Conservation (phyloP, 768 basidiomycete species). For the Rubroboletus pulcherrimus region DNA sequence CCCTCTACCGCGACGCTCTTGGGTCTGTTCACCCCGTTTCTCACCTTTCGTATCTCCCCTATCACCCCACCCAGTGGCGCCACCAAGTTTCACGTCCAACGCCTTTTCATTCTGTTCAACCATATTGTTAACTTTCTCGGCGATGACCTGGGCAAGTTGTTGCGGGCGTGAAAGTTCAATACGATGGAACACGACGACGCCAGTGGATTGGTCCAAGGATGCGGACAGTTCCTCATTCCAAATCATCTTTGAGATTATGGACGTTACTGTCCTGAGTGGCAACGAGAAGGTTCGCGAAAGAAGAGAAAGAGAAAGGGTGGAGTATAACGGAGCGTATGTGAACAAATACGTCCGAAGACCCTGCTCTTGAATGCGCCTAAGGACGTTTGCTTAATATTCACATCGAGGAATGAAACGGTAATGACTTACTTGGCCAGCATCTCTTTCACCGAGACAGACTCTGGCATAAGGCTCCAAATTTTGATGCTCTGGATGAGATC, state of each 20-base stretch:
- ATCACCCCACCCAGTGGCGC: conserved; percentile 48
- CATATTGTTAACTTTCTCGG: conserved; percentile 82
- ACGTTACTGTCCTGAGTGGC: conserved; percentile 71
- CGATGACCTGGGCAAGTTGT: conserved; percentile 82
- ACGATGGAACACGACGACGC: conserved; percentile 90
- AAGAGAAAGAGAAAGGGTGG: conserved; percentile 81
- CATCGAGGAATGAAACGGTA: neutral
- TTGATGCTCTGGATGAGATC: conserved; percentile 95
- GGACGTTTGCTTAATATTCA: conserved; percentile 1
- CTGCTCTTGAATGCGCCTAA: conserved; percentile 97
- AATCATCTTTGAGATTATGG: conserved; percentile 94
- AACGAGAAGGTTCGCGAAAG: conserved; percentile 87
- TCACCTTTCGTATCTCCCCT: conserved; percentile 59
- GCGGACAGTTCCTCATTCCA: conserved; percentile 95
- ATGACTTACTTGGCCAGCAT: conserved; percentile 83
- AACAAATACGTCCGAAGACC: conserved; percentile 95
- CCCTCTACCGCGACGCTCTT: conserved; percentile 72
- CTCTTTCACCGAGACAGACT: conserved; percentile 81
- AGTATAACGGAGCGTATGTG: conserved; percentile 92
- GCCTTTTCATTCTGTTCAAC: conserved; percentile 92
- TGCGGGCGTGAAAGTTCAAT: conserved; percentile 86
- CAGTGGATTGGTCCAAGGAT: conserved; percentile 86
- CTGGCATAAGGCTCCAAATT: conserved; percentile 97
- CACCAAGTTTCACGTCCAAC: conserved; percentile 80
- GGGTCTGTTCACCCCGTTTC: conserved; percentile 75